Percentiles rank a stretch among this genome's conserved stretches.
phyloP scores from a whole-genome alignment of 1,139 yeast genomes.

The Geotrichum australiense region DNA sequence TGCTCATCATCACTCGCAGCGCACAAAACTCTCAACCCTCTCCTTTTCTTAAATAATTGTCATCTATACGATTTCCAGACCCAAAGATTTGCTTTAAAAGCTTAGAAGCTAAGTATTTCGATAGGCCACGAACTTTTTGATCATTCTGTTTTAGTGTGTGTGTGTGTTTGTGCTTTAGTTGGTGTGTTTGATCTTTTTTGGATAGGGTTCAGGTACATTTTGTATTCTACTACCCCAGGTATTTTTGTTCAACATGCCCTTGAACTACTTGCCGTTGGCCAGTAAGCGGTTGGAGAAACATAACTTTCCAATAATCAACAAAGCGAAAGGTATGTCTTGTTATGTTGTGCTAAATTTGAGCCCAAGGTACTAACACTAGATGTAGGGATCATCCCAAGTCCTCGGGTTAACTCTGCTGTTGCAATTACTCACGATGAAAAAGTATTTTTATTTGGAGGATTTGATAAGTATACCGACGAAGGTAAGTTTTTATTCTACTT shows the following conservation, averaged over 20 bases:
- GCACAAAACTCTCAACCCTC: too few species aligned
- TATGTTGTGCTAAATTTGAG: neutral
- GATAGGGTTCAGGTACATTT: too few species aligned
- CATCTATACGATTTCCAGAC: too few species aligned
- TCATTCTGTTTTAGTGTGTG: too few species aligned
- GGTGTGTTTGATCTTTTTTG: too few species aligned
- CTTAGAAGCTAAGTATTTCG: too few species aligned
- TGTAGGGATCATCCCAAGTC: slow-evolving; percentile 32
- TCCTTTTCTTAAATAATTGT: too few species aligned
- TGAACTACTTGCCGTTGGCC: slow-evolving; percentile 14
- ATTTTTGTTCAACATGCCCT: too few species aligned
- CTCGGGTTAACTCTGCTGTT: slow-evolving; percentile 41
- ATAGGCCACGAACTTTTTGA: too few species aligned
- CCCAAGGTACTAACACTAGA: neutral
- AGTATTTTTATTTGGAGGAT: slow-evolving; percentile 49
- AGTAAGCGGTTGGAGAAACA: slow-evolving; percentile 13
- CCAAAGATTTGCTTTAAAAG: too few species aligned
- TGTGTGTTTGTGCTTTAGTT: too few species aligned
- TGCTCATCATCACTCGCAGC: too few species aligned
- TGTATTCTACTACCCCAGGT: neutral
- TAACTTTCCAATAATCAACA: slow-evolving; percentile 12
- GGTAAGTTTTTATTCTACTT: slow-evolving; percentile 21
- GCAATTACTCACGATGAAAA: slow-evolving; percentile 40
- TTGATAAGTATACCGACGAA: slow-evolving; percentile 36
- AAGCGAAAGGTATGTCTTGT: slow-evolving; percentile 13